These are phyloP conservation scores for Cercophora samala DNA, from an alignment of 495 filamentous ascomycete genomes.

Conservation along the genomic window DNA sequence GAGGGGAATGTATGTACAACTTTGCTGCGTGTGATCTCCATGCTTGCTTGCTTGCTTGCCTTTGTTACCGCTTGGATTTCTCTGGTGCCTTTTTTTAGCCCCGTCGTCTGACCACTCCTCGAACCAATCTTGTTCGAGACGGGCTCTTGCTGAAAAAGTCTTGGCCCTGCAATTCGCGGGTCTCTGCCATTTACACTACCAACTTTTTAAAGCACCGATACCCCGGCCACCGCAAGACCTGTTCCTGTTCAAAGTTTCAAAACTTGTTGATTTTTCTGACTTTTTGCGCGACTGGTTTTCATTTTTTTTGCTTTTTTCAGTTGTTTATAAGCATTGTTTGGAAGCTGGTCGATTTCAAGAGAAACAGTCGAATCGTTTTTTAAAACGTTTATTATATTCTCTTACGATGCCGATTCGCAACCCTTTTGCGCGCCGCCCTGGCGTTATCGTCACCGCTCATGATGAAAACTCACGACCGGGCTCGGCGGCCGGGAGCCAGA, in stretches of 20 bases:
- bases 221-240: slow-evolving; percentile 6
- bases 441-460: slow-evolving; percentile 38
- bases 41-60: not conserved
- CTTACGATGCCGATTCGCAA: slow-evolving; percentile 79
- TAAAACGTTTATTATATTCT: slow-evolving; percentile 3
- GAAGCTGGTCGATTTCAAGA: not conserved
- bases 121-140: too few species aligned
- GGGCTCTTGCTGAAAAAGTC: not conserved
- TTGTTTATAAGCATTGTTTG: not conserved
- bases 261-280: not conserved
- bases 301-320: not conserved
- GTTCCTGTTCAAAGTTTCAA: not conserved
- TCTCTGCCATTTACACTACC: not conserved
- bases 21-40: slow-evolving; percentile 3
- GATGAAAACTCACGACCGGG: slow-evolving; percentile 56
- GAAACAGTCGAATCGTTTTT: too few species aligned
- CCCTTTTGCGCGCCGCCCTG: slow-evolving; percentile 61
- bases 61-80: not conserved
- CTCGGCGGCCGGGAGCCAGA: slow-evolving; percentile 23
- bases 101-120: not conserved
- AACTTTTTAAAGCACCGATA: slow-evolving; percentile 7
- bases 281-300: not conserved
- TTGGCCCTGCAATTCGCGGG: slow-evolving; percentile 2
- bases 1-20: not conserved
- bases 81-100: not conserved